phyloP scores from a whole-genome alignment of 2,329 filamentous ascomycete genomes.

The Pyrenophora graminea region DNA sequence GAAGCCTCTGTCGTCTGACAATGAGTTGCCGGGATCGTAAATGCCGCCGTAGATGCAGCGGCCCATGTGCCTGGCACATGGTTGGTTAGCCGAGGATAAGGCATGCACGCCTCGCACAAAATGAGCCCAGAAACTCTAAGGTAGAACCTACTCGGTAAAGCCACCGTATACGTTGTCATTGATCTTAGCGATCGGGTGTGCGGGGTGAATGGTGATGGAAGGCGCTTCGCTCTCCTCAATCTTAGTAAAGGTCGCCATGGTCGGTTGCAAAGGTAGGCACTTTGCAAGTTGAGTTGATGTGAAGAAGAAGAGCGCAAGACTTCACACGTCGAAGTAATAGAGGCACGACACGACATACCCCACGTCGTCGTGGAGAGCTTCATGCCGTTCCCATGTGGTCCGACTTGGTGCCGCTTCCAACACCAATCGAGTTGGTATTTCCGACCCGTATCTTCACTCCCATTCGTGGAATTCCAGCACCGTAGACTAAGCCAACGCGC shows the following conservation, averaged over 20 bases:
- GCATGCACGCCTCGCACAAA: not conserved
- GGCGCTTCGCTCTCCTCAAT: conserved; percentile 64
- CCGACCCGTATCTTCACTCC: not conserved
- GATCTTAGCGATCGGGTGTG: conserved; percentile 71
- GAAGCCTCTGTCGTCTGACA: conserved; percentile 77
- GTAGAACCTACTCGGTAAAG: conserved; percentile 72
- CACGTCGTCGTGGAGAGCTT: conserved; percentile 19
- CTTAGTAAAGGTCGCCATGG: conserved; percentile 75
- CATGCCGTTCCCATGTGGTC: conserved; percentile 10
- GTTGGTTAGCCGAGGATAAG: conserved; percentile 28
- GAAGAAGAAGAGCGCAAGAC: not conserved
- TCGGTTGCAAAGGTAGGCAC: not conserved
- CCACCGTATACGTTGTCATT: conserved; percentile 82
- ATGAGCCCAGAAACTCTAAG: not conserved
- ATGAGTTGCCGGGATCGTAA: conserved; percentile 74
- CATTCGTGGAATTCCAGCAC: conserved; percentile 11
- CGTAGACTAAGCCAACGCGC: not conserved
- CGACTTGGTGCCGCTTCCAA: conserved; percentile 11
- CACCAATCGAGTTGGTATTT: conserved; percentile 6
- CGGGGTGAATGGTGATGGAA: conserved; percentile 67
- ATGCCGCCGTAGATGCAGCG: conserved; percentile 87
- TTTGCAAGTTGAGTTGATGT: not conserved
- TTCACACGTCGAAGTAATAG: conserved; percentile 2
- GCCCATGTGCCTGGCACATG: conserved; percentile 72
- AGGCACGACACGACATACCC: conserved; percentile 12